phyloP scores from a whole-genome alignment of 192 early-diverging fungal species.

The Podila minutissima region DNA sequence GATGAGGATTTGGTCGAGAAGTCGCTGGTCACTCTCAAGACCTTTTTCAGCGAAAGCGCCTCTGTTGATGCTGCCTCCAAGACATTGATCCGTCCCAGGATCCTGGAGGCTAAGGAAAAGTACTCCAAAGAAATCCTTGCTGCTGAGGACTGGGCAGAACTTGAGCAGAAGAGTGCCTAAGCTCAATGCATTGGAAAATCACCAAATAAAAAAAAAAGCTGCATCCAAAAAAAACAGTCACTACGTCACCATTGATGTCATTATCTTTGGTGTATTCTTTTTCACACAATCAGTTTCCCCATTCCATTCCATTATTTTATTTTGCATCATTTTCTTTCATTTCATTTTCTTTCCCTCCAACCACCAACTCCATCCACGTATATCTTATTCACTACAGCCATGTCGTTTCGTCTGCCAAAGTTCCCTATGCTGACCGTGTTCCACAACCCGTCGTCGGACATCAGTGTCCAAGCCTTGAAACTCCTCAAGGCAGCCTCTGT shows the following conservation, averaged over 20 bases:
- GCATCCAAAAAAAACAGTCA: neutral
- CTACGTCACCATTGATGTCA: no score
- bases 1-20: constrained; percentile 62
- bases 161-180: constrained; percentile 35
- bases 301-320: no score
- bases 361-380: neutral
- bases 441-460: constrained; percentile 21
- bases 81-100: constrained; percentile 17
- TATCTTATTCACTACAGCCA: constrained; percentile 3
- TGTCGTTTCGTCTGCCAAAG: constrained; percentile 31
- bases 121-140: constrained; percentile 25
- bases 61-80: constrained; percentile 19
- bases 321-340: no score
- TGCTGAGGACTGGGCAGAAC: constrained; percentile 25
- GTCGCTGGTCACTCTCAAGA: constrained; percentile 36
- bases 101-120: constrained; percentile 37
- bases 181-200: no score
- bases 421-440: constrained; percentile 34
- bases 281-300: neutral
- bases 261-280: no score
- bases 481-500: constrained; percentile 16
- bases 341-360: no score
- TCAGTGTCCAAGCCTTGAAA: constrained; percentile 13
- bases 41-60: constrained; percentile 13
- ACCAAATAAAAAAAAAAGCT: neutral